phyloP scores from a whole-genome alignment of 305 asterid species.

The Fraxinus baroniana region DNA sequence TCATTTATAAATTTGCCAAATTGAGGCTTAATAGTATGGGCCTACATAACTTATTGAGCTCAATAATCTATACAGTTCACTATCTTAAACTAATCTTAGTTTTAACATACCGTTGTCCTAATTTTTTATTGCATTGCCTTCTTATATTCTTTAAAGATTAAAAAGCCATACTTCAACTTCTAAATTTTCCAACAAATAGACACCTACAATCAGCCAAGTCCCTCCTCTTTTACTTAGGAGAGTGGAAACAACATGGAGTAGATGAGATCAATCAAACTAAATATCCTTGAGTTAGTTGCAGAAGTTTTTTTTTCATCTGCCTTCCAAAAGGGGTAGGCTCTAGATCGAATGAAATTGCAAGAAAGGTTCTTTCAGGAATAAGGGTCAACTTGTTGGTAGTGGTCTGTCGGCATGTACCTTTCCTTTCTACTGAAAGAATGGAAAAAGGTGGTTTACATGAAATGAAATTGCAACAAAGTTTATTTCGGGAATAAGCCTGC shows the following conservation, averaged over 20 bases:
- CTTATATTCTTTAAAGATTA: neutral
- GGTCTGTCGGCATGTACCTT: neutral
- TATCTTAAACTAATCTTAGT: neutral
- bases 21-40: neutral
- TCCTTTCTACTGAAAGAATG: neutral
- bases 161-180: neutral
- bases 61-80: neutral
- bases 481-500: neutral
- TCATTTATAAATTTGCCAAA: neutral
- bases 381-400: neutral
- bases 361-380: neutral
- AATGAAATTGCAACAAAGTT: neutral
- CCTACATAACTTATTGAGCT: neutral
- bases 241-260: neutral
- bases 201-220: neutral
- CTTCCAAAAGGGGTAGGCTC: neutral
- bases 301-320: neutral
- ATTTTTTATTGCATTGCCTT: neutral
- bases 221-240: neutral
- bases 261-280: neutral
- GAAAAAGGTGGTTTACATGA: neutral
- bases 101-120: neutral
- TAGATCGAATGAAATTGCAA: neutral
- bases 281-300: neutral
- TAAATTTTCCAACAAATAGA: neutral